Evolutionary conservation across 768 basidiomycete species (phyloP).

Genomic region (Lactarius evosmus): DNA sequence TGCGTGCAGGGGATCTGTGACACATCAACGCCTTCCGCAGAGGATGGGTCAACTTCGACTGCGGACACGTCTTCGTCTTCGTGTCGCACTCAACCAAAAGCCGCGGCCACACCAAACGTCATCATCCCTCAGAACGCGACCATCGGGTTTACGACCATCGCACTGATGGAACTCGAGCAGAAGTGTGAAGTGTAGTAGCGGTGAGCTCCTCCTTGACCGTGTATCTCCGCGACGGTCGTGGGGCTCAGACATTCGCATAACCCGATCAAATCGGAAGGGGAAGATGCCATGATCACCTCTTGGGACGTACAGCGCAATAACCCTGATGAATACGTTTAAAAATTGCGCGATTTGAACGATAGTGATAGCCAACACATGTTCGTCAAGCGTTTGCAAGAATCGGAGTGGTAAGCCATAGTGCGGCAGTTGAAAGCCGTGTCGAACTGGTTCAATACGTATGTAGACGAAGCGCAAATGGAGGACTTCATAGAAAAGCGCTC

Average conservation of each 20-base stretch:
- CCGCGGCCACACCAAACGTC: conserved; percentile 40
- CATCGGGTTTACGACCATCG: conserved; percentile 58
- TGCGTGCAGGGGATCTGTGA: conserved; percentile 65
- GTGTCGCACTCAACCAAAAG: conserved; percentile 27
- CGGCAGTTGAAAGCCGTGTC: conserved; percentile 70
- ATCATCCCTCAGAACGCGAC: conserved; percentile 67
- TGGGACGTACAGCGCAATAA: conserved; percentile 89
- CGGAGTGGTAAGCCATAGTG: conserved; percentile 62
- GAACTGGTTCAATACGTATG: conserved; percentile 79
- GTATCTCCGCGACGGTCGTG: neutral
- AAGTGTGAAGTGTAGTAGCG: conserved; percentile 70
- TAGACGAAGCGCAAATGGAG: conserved; percentile 74
- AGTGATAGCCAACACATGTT: conserved; percentile 70
- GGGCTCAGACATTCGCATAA: conserved; percentile 39
- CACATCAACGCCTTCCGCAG: conserved; percentile 35
- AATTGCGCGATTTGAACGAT: conserved; percentile 75
- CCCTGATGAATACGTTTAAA: conserved; percentile 90
- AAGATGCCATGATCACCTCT: conserved; percentile 70
- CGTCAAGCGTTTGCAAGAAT: conserved; percentile 73
- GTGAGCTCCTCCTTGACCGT: conserved; percentile 42
- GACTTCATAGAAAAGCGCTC: conserved; percentile 74
- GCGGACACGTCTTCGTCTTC: conserved; percentile 41
- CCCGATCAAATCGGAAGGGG: conserved; percentile 70
- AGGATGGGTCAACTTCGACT: conserved; percentile 37
- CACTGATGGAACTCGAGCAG: conserved; percentile 73